Conservation (phyloP, 225 moss, liverwort and hornwort genomes). For the Lunularia cruciata region DNA sequence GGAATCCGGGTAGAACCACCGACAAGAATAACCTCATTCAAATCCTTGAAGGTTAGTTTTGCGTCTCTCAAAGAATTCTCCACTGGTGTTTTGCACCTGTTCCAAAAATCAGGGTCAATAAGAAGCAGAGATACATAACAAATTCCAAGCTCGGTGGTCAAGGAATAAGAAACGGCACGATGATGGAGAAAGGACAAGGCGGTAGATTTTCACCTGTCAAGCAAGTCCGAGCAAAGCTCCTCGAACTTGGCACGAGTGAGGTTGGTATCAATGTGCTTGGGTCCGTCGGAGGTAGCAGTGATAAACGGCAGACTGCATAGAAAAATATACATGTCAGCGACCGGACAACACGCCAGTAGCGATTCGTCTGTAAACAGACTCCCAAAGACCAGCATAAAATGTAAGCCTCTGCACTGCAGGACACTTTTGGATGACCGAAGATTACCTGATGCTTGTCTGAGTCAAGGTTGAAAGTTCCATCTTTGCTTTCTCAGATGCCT, state of each 20-base stretch:
- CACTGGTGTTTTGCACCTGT: constrained; percentile 85
- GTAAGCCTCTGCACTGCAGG: too few species aligned
- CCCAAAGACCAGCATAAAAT: too few species aligned
- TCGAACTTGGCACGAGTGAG: constrained; percentile 84
- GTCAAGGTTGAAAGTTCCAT: constrained; percentile 89
- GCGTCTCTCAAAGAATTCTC: constrained; percentile 85
- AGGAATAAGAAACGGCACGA: not conserved
- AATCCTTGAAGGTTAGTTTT: constrained; percentile 73
- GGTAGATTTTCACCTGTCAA: constrained; percentile 52
- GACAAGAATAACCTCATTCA: constrained; percentile 90
- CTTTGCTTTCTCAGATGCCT: constrained; percentile 91
- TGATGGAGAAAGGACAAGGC: not conserved
- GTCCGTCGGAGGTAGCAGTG: constrained; percentile 89
- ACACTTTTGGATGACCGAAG: not conserved
- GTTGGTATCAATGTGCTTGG: constrained; percentile 86
- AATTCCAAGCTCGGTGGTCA: too few species aligned
- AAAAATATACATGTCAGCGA: not conserved
- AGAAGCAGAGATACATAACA: not conserved
- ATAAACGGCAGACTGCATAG: constrained; percentile 80
- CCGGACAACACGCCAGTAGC: not conserved
- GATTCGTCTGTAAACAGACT: too few species aligned
- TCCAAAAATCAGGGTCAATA: not conserved
- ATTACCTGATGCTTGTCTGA: constrained; percentile 82
- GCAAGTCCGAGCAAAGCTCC: constrained; percentile 84
- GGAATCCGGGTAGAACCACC: constrained; percentile 95